These are phyloP conservation scores for Cercospora berteroae DNA, from an alignment of 2,329 filamentous ascomycete species.

Conservation along the genomic window DNA sequence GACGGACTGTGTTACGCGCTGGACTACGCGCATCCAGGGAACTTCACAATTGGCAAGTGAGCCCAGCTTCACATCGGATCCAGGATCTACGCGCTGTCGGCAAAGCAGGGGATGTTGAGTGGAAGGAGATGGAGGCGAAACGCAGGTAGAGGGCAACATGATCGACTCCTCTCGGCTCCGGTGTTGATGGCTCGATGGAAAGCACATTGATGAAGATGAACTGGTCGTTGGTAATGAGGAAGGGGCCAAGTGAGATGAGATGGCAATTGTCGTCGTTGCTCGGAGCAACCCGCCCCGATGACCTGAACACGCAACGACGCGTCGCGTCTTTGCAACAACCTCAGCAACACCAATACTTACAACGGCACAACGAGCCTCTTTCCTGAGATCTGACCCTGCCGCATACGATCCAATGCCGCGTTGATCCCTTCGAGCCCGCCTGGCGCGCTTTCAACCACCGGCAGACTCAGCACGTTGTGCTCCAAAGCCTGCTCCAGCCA, in stretches of 20 bases:
- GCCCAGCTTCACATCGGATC: neutral
- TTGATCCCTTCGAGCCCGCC: conserved; percentile 23
- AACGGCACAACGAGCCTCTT: conserved; percentile 24
- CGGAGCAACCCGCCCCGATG: neutral
- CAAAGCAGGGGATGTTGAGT: neutral
- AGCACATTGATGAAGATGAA: neutral
- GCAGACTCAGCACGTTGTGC: conserved; percentile 11
- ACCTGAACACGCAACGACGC: neutral
- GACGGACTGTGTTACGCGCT: neutral
- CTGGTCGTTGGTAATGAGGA: too few species aligned
- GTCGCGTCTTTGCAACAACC: neutral
- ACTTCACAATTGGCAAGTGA: neutral
- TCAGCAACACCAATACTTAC: neutral
- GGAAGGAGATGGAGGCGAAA: neutral
- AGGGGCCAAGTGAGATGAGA: neutral
- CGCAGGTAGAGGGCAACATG: neutral
- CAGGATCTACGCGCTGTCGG: neutral
- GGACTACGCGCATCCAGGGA: neutral
- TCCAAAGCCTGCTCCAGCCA: conserved; percentile 23
- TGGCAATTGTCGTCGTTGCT: neutral
- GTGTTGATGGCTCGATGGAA: neutral
- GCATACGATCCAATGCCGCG: conserved; percentile 22
- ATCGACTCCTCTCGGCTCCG: too few species aligned
- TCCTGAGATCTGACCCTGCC: conserved; percentile 21
- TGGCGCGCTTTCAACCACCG: conserved; percentile 15